Evolutionary conservation across 768 basidiomycete species (phyloP).

Genomic region (Phlebiopsis gigantea): DNA sequence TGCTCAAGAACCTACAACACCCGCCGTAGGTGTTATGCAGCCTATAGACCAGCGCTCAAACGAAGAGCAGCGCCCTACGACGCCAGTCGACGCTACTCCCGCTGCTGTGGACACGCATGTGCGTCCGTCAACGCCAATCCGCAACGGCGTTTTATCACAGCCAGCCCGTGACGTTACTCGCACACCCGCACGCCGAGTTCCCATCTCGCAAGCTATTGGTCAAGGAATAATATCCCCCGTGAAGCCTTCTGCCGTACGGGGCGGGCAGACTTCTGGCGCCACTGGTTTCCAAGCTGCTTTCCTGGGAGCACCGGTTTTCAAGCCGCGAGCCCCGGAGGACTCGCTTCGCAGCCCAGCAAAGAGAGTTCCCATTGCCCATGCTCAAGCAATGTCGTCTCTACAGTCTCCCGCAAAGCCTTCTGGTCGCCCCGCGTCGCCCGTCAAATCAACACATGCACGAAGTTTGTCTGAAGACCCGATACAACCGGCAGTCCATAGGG

Average conservation of each 20-base stretch:
- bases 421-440: slow-evolving; percentile 7
- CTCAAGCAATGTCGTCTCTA: slow-evolving; percentile 15
- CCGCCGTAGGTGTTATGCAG: too few relatives aligned
- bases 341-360: slow-evolving; percentile 32
- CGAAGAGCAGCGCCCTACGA: neutral
- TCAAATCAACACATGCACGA: slow-evolving; percentile 10
- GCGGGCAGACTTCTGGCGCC: neutral
- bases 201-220: slow-evolving; percentile 45
- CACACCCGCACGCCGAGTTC: slow-evolving; percentile 64
- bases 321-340: slow-evolving; percentile 33
- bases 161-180: slow-evolving; percentile 33
- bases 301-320: slow-evolving; percentile 35
- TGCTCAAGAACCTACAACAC: too few relatives aligned
- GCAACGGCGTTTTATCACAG: slow-evolving; percentile 26
- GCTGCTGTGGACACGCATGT: neutral
- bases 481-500: slow-evolving; percentile 10
- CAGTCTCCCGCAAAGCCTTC: slow-evolving; percentile 15
- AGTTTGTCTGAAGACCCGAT: slow-evolving; percentile 14
- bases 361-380: slow-evolving; percentile 27
- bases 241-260: slow-evolving; percentile 32
- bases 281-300: neutral
- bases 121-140: neutral
- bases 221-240: slow-evolving; percentile 46
- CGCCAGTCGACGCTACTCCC: neutral
- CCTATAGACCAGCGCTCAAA: neutral